Percentiles rank a stretch among this genome's conserved stretches.
Conservation (phyloP, 306 rosid species). For the Vigna hirtella region DNA sequence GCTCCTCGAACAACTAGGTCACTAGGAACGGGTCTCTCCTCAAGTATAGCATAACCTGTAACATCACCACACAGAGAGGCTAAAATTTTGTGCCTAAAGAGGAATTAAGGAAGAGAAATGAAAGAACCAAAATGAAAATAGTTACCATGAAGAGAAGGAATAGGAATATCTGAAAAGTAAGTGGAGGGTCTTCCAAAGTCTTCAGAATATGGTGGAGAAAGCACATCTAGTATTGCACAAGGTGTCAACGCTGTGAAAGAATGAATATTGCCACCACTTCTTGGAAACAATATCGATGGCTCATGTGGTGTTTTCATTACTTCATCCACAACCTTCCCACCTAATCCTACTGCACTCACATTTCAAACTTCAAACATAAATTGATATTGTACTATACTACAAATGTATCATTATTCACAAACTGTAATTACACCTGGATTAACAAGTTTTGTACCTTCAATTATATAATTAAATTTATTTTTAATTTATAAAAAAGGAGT, state of each 20-base stretch:
- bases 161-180: conserved; percentile 59
- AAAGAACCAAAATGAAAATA: conserved; percentile 15
- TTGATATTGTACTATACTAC: neutral
- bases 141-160: conserved; percentile 62
- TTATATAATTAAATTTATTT: too few relatives aligned
- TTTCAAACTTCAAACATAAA: neutral
- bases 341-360: conserved; percentile 61
- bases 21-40: conserved; percentile 60
- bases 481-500: too few relatives aligned
- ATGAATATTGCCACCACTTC: conserved; percentile 77
- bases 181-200: conserved; percentile 68
- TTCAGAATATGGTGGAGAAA: conserved; percentile 71
- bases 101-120: conserved; percentile 8
- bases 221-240: conserved; percentile 70
- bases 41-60: conserved; percentile 64
- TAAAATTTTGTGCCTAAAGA: neutral
- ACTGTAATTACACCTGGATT: too few relatives aligned
- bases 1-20: conserved; percentile 65
- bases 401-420: too few relatives aligned
- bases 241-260: conserved; percentile 63
- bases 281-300: conserved; percentile 59
- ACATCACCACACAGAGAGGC: neutral
- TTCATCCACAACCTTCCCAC: conserved; percentile 53
- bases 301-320: conserved; percentile 57
- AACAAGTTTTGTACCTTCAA: too few relatives aligned